These are phyloP conservation scores for Paramecium bursaria DNA, from an alignment of 73 alveolate genomes.

Conservation along the genomic window DNA sequence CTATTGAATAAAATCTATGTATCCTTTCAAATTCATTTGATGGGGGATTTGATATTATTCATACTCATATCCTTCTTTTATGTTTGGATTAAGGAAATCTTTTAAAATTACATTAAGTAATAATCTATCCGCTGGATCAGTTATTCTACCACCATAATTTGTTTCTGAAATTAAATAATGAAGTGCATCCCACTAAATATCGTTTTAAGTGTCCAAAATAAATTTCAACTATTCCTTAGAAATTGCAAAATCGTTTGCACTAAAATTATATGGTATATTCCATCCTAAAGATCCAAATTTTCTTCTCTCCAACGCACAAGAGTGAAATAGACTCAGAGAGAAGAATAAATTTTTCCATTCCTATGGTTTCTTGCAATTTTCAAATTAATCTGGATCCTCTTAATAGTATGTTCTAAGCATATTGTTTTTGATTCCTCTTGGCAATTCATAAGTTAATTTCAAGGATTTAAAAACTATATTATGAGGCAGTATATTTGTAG, in stretches of 20 bases:
- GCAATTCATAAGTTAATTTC: conserved; percentile 96
- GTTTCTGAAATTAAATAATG: conserved; percentile 91
- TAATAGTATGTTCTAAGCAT: conserved; percentile 81
- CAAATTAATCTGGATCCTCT: conserved; percentile 47
- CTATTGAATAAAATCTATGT: conserved; percentile 79
- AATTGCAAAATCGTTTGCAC: conserved; percentile 94
- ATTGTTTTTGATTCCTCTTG: conserved; percentile 92
- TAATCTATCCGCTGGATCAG: conserved; percentile 96
- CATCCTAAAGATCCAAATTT: conserved; percentile 98
- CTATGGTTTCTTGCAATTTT: conserved; percentile 81
- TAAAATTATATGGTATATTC: conserved; percentile 93
- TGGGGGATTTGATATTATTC: conserved; percentile 72
- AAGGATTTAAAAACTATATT: conserved; percentile 92
- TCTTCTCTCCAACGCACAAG: conserved; percentile 93
- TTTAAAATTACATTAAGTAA: conserved; percentile 87
- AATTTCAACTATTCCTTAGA: conserved; percentile 88
- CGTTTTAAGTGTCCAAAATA: conserved; percentile 90
- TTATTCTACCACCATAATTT: conserved; percentile 98
- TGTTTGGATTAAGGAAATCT: conserved; percentile 84
- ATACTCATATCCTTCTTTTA: conserved; percentile 77
- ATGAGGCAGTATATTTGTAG: conserved; percentile 94
- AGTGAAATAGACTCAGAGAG: conserved; percentile 97
- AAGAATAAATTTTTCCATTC: conserved; percentile 95
- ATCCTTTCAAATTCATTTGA: conserved; percentile 73
- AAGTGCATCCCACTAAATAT: conserved; percentile 92